phyloP scores from a whole-genome alignment of 1,284 basidiomycete genomes.

The Malassezia nana region DNA sequence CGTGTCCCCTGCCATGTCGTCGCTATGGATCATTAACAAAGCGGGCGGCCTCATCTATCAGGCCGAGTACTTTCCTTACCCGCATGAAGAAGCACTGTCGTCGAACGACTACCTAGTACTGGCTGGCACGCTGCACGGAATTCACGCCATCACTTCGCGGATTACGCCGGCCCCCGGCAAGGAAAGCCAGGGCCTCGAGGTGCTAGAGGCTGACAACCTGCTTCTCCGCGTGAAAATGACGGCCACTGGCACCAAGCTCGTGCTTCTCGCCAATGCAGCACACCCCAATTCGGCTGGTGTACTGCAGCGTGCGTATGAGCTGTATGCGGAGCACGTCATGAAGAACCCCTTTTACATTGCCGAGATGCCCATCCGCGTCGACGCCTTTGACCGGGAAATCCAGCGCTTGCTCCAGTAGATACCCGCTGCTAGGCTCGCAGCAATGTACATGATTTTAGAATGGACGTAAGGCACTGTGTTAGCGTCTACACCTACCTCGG shows the following conservation, averaged over 20 bases:
- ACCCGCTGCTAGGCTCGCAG: slow-evolving; percentile 44
- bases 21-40: slow-evolving; percentile 93
- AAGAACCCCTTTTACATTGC: slow-evolving; percentile 98
- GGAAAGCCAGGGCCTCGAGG: slow-evolving; percentile 67
- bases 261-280: slow-evolving; percentile 70
- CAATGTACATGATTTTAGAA: slow-evolving; percentile 50
- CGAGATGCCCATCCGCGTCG: slow-evolving; percentile 93
- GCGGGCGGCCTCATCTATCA: slow-evolving; percentile 94
- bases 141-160: slow-evolving; percentile 90
- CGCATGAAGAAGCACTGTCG: slow-evolving; percentile 50
- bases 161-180: slow-evolving; percentile 61
- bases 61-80: slow-evolving; percentile 58
- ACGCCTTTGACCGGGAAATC: slow-evolving; percentile 66
- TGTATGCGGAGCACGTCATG: slow-evolving; percentile 87
- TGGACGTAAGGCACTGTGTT: slow-evolving; percentile 46
- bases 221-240: slow-evolving; percentile 82
- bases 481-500: slow-evolving; percentile 31
- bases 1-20: slow-evolving; percentile 26
- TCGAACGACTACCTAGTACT: slow-evolving; percentile 97
- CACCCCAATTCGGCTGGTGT: slow-evolving; percentile 55
- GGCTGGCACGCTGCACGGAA: slow-evolving; percentile 91
- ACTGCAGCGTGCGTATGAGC: slow-evolving; percentile 70
- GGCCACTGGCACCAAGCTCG: slow-evolving; percentile 98
- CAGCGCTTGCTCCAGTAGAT: slow-evolving; percentile 24
- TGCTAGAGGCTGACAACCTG: slow-evolving; percentile 86